Percentiles rank a stretch among this genome's conserved stretches.
Conservation (phyloP, 768 basidiomycete species). For the Termitomyces sp. region DNA sequence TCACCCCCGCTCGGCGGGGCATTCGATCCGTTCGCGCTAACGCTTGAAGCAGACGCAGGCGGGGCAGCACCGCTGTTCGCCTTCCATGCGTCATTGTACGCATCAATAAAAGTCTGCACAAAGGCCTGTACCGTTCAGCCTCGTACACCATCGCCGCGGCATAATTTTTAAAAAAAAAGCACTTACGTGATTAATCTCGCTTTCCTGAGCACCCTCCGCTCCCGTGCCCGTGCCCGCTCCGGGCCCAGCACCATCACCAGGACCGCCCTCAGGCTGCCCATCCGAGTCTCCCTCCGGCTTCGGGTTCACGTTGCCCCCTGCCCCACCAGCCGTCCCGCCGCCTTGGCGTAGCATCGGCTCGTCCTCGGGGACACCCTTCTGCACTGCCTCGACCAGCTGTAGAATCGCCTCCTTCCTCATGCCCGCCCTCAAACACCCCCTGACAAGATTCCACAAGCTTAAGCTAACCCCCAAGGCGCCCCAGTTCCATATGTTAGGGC, state of each 20-base stretch:
- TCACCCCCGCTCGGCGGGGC: too few species aligned
- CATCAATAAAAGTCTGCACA: conserved; percentile 39
- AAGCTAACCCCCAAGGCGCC: conserved; percentile 66
- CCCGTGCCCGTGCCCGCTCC: neutral
- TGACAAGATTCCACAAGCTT: conserved; percentile 69
- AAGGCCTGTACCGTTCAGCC: conserved; percentile 12
- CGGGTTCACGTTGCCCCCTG: neutral
- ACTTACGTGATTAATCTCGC: conserved; percentile 4
- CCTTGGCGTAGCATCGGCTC: conserved; percentile 12
- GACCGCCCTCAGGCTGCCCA: neutral
- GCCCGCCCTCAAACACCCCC: conserved; percentile 51
- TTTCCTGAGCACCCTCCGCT: neutral
- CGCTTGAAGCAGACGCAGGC: conserved; percentile 3
- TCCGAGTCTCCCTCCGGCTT: neutral
- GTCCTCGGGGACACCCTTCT: conserved; percentile 43
- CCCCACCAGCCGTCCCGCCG: neutral
- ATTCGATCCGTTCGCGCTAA: conserved; percentile 10
- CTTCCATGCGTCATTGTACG: conserved; percentile 59
- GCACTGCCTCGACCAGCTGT: conserved; percentile 51
- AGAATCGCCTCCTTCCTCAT: conserved; percentile 58
- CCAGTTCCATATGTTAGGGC: conserved; percentile 70
- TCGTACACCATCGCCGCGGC: neutral
- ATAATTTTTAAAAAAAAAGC: too few species aligned
- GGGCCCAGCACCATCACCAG: neutral
- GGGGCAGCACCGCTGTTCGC: conserved; percentile 38